Evolutionary conservation across 192 early-diverging fungal genomes (phyloP), one percentile per base, ranked within the genome.

Genomic region (Fimicolochytrium jonesii): DNA sequence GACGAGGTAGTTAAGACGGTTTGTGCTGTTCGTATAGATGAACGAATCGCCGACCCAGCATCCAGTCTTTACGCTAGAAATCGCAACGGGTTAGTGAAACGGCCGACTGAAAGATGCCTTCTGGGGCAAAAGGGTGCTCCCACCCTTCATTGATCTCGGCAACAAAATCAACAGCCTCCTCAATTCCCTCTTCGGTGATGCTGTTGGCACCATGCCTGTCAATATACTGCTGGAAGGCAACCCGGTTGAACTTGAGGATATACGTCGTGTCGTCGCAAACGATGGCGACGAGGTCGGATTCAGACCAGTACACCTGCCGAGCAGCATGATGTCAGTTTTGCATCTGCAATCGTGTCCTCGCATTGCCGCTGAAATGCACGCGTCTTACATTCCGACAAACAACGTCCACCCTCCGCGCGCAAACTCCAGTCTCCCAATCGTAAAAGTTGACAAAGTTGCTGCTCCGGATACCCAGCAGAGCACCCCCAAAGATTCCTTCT

Each of bases 1-100:
- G 5, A 99, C 95, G 33, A 99, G 74, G 66, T 99, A 99, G 76
- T 90, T 95, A 58, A 99, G 78, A 26, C 95, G 86, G 73, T 96
- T 95, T 58, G 80, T 78, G 10, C 81, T 69, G 67, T 90, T 94
- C 18, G 92, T 92, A 78, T 97, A 99, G 56, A 99, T 97, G 66
- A 99, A 98, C 69, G 96, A 97, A 74, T 99, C 97, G 45, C 97
- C 97, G 45, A 97, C 90, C 97, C 97, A 99, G 62, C 82, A 82
- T 25, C 95, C 97, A 5, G 94, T 93, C 65, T 89, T 89, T 30
- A 99, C 86, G 47, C 90, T 91, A 55, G 49, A 13, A 11, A 68
- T 39, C 69, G 13, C 31, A 46, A 64, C 34, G 13, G 39, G 26
- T 44, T n/a, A n/a, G n/a, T n/a, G n/a, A n/a, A n/a, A n/a, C n/a